A percentile compares a stretch with the other conserved stretches of the same genome.
Conservation (phyloP, 2,329 filamentous ascomycete genomes). For the Apiospora rasikravindrae region DNA sequence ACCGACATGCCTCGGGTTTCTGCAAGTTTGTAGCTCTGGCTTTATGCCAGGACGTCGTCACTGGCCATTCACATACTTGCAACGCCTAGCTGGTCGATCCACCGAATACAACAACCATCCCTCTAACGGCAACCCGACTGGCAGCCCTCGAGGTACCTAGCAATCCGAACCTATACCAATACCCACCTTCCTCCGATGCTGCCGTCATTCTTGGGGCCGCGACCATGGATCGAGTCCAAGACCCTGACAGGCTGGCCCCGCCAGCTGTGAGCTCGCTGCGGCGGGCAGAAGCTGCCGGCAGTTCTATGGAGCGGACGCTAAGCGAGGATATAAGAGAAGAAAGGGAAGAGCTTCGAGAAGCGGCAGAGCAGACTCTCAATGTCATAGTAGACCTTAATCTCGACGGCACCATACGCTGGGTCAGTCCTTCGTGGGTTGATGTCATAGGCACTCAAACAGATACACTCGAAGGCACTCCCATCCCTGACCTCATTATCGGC, state of each 20-base stretch:
- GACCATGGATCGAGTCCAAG: slow-evolving; percentile 49
- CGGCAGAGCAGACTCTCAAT: slow-evolving; percentile 94
- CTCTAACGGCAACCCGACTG: slow-evolving; percentile 3
- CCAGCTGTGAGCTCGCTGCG: slow-evolving; percentile 60
- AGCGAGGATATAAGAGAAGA: slow-evolving; percentile 93
- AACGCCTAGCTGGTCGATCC: slow-evolving; percentile 13
- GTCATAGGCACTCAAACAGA: slow-evolving; percentile 82
- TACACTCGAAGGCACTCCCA: slow-evolving; percentile 74
- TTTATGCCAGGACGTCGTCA: slow-evolving; percentile 39
- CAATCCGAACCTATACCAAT: not conserved
- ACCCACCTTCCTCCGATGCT: slow-evolving; percentile 39
- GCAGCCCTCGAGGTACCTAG: not conserved
- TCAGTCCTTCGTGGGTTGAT: slow-evolving; percentile 94
- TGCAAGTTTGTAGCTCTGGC: slow-evolving; percentile 46
- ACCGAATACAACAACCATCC: slow-evolving; percentile 20
- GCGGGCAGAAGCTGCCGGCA: slow-evolving; percentile 52
- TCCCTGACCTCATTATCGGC: slow-evolving; percentile 78
- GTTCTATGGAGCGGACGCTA: slow-evolving; percentile 67
- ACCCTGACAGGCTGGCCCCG: slow-evolving; percentile 53
- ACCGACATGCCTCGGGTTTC: slow-evolving; percentile 46
- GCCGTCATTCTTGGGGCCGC: slow-evolving; percentile 37
- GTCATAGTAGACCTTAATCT: slow-evolving; percentile 94
- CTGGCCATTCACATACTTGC: slow-evolving; percentile 36
- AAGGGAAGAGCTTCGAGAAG: slow-evolving; percentile 90
- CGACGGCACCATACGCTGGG: slow-evolving; percentile 90